Base-by-base conservation (phyloP, 805 yeast genomes). In the Metschnikowia santaceciliae region DNA sequence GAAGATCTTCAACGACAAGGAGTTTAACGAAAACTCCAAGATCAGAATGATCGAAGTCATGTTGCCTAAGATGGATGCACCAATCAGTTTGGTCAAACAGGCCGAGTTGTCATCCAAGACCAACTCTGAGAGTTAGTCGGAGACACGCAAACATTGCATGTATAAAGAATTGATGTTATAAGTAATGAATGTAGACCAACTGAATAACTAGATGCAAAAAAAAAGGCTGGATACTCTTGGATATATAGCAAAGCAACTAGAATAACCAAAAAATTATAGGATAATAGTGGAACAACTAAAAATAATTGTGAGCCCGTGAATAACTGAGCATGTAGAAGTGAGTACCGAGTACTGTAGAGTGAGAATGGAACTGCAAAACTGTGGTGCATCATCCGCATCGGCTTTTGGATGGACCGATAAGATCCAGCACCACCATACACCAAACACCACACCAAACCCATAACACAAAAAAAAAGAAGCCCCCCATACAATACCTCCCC, bases 1-100 rank as follows among this genome's bases (percentile, higher is more conserved):
- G 44, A 41, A 51, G 2, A 55, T 69, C 47, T 65, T 71, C 51
- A 49, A 51, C 32, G 65, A 68, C 50, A 50, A 56, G 7, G 54
- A 57, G 19, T 70, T 71, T 54, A 64, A 64, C 41, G 61, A 60
- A 41, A 65, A 68, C 51, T 61, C 64, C 44, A 65, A 60, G 48
- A 66, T 69, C 44, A 59, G 75, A 47, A 64, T 71, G 61, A 53
- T 71, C 32, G 75, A 71, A 59, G 61, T 71, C 19, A 63, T 67
- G 66, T 62, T 71, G 53, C 70, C 62, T 5, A 65, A 57, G 46
- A 64, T 70, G 71, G 75, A 71, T 52, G 72, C 72, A 6, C 75
- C 75, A 6, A 57, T 51, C 30, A 70, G 67, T 57, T 64, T 69
- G 57, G 66, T 69, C 32, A 58, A 69, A 56, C 74, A 69, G 54